Percentiles rank a stretch among this genome's conserved stretches.
Conservation (phyloP, 192 early-diverging fungal species). For the Coemansia sp. region DNA sequence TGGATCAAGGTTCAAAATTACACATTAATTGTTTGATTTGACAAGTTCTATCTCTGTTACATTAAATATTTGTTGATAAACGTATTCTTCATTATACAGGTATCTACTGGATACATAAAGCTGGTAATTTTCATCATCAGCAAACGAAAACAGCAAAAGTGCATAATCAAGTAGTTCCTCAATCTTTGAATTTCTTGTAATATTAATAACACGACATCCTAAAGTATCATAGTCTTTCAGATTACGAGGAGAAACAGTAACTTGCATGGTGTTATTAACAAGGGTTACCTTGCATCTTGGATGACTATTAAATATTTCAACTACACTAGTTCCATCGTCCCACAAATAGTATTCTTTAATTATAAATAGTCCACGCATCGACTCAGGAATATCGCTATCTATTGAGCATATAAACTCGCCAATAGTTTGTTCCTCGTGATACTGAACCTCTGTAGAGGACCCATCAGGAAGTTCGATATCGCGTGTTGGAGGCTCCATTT, state of each 20-base stretch:
- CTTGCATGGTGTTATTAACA: not conserved
- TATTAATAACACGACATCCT: not conserved
- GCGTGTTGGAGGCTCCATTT: not conserved
- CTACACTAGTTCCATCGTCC: not conserved
- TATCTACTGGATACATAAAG: not conserved
- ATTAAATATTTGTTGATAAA: not conserved
- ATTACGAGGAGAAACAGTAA: not conserved
- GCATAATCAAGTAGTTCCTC: not conserved
- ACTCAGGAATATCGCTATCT: not conserved
- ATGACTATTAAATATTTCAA: not conserved
- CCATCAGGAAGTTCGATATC: not conserved
- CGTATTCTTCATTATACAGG: not conserved
- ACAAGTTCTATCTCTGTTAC: not conserved
- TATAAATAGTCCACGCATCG: not conserved
- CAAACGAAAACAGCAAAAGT: not conserved
- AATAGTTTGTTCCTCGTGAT: not conserved
- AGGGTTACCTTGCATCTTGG: not conserved
- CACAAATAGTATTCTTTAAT: not conserved
- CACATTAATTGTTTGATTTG: not conserved
- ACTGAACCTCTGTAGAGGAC: not conserved
- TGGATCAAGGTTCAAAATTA: not conserved
- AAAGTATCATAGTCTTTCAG: not conserved
- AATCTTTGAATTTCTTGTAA: not conserved
- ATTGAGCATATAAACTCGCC: not conserved
- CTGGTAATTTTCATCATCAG: not conserved